Evolutionary conservation across 2,329 filamentous ascomycete genomes (phyloP), one percentile per base, ranked within the genome.

Genomic region (Chalaropsis ovoidea): DNA sequence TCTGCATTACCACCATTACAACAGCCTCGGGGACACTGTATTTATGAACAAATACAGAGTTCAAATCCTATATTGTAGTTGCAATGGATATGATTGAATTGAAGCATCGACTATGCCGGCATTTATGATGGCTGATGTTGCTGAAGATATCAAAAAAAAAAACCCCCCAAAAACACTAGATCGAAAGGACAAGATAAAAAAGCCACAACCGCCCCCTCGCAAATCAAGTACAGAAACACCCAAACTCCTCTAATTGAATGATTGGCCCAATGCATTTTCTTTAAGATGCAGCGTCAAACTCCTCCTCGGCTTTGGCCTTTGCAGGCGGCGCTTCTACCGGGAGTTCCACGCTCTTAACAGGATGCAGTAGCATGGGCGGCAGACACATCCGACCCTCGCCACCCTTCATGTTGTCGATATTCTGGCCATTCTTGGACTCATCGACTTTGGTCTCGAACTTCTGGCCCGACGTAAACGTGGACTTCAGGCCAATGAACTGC

Each of bases 371-470:
- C 86, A 96, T 93, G 0, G 88, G 89, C 7, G 91, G 90, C 49
- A 96, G 77, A 76, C 92, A 96, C 90, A 96, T 95, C 67, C 91
- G 82, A 11, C 90, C 90, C 74, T 92, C 88, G 17, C 87, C 86
- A 61, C 85, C 82, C 62, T 79, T 80, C 81, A 85, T 86, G 69
- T 76, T 73, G 52, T 75, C 74, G 6, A 83, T 78, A 64, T 71
- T 74, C 27, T 74, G 72, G 39, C 79, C 82, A 67, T 81, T 76
- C 73, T 78, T 80, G 71, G 75, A 80, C 71, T 74, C 71, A 67
- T 84, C 81, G 41, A 77, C 79, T 2, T 80, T 81, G 68, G 82
- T 74, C 76, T 94, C 90, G 70, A 88, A 86, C 74, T 88, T 82
- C 71, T 91, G 88, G 27, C 89, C 90, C 11, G 88, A 87, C 65